Conservation (phyloP, 2,329 filamentous ascomycete genomes). For the Penicillium psychrosexuale region DNA sequence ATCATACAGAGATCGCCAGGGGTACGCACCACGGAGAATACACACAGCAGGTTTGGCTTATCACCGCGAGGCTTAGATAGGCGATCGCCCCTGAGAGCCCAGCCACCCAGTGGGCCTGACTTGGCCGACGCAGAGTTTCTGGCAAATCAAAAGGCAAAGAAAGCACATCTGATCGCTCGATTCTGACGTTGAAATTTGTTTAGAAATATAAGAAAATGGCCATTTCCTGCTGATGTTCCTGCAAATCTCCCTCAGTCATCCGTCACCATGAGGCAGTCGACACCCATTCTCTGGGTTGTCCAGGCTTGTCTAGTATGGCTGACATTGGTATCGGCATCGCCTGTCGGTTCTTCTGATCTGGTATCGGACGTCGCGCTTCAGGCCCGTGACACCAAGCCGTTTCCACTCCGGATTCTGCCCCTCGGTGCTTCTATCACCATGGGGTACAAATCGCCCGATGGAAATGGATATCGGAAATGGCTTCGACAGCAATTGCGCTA, state of each 20-base stretch:
- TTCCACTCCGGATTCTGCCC: slow-evolving; percentile 21
- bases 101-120: background rate
- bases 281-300: slow-evolving; percentile 6
- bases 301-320: slow-evolving; percentile 8
- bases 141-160: background rate
- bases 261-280: slow-evolving; percentile 5
- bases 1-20: background rate
- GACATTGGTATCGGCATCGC: background rate
- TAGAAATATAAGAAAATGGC: background rate
- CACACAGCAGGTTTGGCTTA: background rate
- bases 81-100: background rate
- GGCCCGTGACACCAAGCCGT: slow-evolving; percentile 7
- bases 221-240: background rate
- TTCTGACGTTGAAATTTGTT: slow-evolving; percentile 2
- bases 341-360: background rate
- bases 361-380: background rate
- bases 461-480: slow-evolving; percentile 42
- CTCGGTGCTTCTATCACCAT: slow-evolving; percentile 41
- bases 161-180: background rate
- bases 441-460: slow-evolving; percentile 31
- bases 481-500: slow-evolving; percentile 37
- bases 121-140: background rate
- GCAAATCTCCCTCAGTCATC: background rate
- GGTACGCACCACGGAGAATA: too few relatives aligned
- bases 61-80: slow-evolving; percentile 1